phyloP scores from a whole-genome alignment of 495 filamentous ascomycete species.

The Lindgomyces ingoldianus region DNA sequence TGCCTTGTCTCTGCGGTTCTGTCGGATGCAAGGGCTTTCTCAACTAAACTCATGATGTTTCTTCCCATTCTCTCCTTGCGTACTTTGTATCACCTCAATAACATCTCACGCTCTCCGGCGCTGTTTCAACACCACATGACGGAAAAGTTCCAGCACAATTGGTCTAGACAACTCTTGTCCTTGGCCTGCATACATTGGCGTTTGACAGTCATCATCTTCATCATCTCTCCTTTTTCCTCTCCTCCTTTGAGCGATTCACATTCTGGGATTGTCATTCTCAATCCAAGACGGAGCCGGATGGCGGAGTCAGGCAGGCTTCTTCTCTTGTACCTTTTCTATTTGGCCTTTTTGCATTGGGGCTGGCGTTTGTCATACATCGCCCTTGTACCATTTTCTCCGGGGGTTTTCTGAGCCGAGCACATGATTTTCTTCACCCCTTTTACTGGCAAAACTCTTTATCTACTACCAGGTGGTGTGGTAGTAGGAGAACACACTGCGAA shows the following conservation, averaged over 20 bases:
- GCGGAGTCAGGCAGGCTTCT: background rate
- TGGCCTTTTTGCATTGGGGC: background rate
- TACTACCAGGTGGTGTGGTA: too few relatives aligned
- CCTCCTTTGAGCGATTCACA: background rate
- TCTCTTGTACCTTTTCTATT: background rate
- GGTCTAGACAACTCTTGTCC: background rate
- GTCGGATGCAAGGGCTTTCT: constrained; percentile 97
- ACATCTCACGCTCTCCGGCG: too few relatives aligned
- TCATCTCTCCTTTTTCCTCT: background rate
- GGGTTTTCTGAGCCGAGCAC: too few relatives aligned
- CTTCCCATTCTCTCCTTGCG: background rate
- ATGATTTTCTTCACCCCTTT: background rate
- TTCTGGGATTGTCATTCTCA: background rate
- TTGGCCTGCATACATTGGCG: background rate
- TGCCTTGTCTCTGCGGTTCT: constrained; percentile 95
- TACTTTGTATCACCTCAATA: background rate
- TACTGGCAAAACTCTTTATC: background rate
- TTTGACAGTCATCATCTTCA: background rate
- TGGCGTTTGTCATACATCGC: background rate
- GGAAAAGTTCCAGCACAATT: background rate
- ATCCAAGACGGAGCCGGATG: background rate
- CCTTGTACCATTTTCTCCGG: background rate
- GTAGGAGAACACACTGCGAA: too few relatives aligned
- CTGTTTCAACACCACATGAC: background rate
- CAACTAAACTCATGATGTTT: constrained; percentile 61